Base-by-base conservation (phyloP, 2,329 filamentous ascomycete species). In the Penicillium sp. region DNA sequence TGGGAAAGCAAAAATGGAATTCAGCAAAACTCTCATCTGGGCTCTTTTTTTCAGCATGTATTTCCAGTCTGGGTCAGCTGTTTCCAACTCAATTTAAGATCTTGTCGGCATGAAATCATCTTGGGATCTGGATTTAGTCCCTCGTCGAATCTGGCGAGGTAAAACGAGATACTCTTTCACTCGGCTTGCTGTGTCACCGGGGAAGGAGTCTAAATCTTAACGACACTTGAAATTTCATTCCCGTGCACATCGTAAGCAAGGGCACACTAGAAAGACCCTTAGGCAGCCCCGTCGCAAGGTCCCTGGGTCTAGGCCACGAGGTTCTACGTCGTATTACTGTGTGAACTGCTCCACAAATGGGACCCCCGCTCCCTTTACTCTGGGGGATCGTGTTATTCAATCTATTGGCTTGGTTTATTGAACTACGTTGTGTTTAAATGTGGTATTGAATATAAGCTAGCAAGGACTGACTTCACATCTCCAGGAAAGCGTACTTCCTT, bases 111-210 rank as follows among this genome's bases (percentile, higher is more conserved):
- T 66, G 59, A 59, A 59, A 53, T 53, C 39, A 57, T 52, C 29
- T 43, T 52, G 48, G 51, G 51, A 53, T 48, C 46, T 53, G 40
- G 43, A 51, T 43, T 69, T 46, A 68, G 52, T 35, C 61, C 57
- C 32, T 66, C 59, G 52, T 72, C 75, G 52, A 77, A 75, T 60
- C 75, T 70, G 45, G 69, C 64, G 68, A 77, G 64, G 22, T 55
- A 53, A 57, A 51, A 58, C 52, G 6, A 4, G 43, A 52, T 46
- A 44, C 49, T 48, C 47, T 51, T 26, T 48, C 48, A 38, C 41
- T 45, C 41, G 54, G 45, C 24, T 57, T 29, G 49, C 41, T 32
- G 24, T 40, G 47, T 49, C 49, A 39, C 47, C 47, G 70, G 33
- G 69, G 66, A 48, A 74, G 57, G 29, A 77, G 53, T 42, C 71